Base-by-base conservation (phyloP, 306 rosid genomes). In the Sicyos edulis region DNA sequence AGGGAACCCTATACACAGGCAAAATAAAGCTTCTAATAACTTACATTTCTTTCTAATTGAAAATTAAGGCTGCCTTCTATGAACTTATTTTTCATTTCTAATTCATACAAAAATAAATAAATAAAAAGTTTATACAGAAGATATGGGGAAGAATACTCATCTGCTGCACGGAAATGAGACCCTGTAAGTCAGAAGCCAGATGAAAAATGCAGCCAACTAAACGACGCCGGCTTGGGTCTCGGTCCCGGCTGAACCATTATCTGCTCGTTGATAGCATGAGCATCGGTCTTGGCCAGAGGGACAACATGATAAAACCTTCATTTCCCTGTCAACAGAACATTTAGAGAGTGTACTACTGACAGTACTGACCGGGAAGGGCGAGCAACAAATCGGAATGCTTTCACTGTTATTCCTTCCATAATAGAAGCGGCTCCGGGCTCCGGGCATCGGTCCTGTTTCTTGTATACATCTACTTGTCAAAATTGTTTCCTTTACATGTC, bases 401-500 rank as follows among this genome's bases (percentile, higher is more conserved):
- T 47, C 55, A 14, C 40, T 7, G n/a, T n/a, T n/a, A 65, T 17
- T 44, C 56, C 55, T 47, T 40, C 19, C 42, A 22, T 14, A 21
- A 21, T 67, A 6, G 21, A 47, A 15, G 9, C 10, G 22, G 8
- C 58, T 50, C 24, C 0, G 15, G 44, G 22, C 14, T 2, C 37
- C 37, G 37, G 37, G 42, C 42, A 37, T 6, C 40, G 24, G 20
- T 57, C 26, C 37, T 69, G 54, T 64, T 42, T 42, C 54, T 67
- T 45, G 40, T 21, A 50, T 50, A 3, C 14, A 50, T 68, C 57
- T 6, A 45, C 37, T 24, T 3, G 2, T 69, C 15, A 50, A 69
- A 50, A 26, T 50, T 69, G 58, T 50, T 69, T 14, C 13, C 73
- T 69, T 15, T 69, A 69, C 58, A 69, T 14, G 58, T 69, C 24